These are phyloP conservation scores for Erythrophleum ivorense DNA, from an alignment of 331 rosid genomes.

Conservation along the genomic window DNA sequence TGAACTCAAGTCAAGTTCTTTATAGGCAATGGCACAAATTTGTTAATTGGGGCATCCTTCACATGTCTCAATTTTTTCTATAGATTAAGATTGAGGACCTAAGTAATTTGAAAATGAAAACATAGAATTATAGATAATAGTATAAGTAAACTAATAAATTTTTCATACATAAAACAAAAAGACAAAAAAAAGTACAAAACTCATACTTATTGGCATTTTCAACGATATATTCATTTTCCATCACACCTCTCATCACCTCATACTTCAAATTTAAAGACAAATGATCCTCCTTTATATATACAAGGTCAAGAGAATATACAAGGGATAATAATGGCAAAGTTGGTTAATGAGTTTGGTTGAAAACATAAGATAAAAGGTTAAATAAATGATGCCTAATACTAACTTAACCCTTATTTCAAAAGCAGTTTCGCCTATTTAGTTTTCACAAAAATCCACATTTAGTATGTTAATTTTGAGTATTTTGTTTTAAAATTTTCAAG, in stretches of 20 bases:
- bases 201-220: constrained; percentile 84
- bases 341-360: too few relatives aligned
- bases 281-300: too few relatives aligned
- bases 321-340: too few relatives aligned
- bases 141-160: neutral
- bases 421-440: too few relatives aligned
- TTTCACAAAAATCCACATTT: too few relatives aligned
- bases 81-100: constrained; percentile 79
- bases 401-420: too few relatives aligned
- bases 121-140: neutral
- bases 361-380: too few relatives aligned
- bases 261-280: neutral
- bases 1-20: constrained; percentile 89
- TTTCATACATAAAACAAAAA: neutral
- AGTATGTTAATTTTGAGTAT: too few relatives aligned
- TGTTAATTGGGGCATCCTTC: constrained; percentile 92
- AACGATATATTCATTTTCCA: constrained; percentile 78
- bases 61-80: constrained; percentile 80
- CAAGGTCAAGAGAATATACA: too few relatives aligned
- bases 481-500: too few relatives aligned
- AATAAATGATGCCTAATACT: too few relatives aligned
- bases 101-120: constrained; percentile 75
- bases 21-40: constrained; percentile 87
- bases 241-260: constrained; percentile 32
- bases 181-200: neutral